These are phyloP conservation scores for Candida qinlingensis DNA, from an alignment of 805 yeast genomes.

Conservation along the genomic window DNA sequence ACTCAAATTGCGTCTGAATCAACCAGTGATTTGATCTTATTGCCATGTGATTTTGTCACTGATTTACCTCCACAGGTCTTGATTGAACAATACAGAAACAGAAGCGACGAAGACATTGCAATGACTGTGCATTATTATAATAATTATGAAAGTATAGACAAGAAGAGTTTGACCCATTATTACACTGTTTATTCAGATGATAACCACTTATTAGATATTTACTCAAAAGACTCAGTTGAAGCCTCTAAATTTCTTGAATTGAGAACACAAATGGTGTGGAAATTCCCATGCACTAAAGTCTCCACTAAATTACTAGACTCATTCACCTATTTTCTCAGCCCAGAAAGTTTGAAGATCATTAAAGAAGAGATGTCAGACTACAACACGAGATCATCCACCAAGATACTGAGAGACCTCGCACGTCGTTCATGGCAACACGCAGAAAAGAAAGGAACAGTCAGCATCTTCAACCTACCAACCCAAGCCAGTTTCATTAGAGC, in stretches of 20 bases:
- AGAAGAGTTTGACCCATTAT: constrained; percentile 61
- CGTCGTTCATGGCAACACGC: constrained; percentile 90
- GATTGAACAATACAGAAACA: constrained; percentile 76
- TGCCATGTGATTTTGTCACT: constrained; percentile 93
- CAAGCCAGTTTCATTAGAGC: constrained; percentile 69
- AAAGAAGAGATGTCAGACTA: constrained; percentile 28
- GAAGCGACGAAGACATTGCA: constrained; percentile 62
- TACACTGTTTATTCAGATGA: constrained; percentile 61
- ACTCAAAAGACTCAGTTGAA: constrained; percentile 63
- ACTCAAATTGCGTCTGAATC: constrained; percentile 38
- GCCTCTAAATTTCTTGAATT: constrained; percentile 66
- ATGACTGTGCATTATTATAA: constrained; percentile 75
- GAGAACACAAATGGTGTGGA: constrained; percentile 88
- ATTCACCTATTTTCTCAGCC: constrained; percentile 60
- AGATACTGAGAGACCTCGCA: constrained; percentile 79
- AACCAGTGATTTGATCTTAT: constrained; percentile 57
- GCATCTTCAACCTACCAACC: constrained; percentile 65
- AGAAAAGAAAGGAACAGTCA: constrained; percentile 50
- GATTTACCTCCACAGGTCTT: constrained; percentile 87
- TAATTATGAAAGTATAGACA: constrained; percentile 69
- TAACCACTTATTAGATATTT: constrained; percentile 60
- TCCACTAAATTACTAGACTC: constrained; percentile 74
- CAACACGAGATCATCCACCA: constrained; percentile 45
- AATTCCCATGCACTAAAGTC: constrained; percentile 70
- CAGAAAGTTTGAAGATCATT: constrained; percentile 47